Evolutionary conservation across 345 rosid species (phyloP).

Genomic region (Citrus cavaleriei): DNA sequence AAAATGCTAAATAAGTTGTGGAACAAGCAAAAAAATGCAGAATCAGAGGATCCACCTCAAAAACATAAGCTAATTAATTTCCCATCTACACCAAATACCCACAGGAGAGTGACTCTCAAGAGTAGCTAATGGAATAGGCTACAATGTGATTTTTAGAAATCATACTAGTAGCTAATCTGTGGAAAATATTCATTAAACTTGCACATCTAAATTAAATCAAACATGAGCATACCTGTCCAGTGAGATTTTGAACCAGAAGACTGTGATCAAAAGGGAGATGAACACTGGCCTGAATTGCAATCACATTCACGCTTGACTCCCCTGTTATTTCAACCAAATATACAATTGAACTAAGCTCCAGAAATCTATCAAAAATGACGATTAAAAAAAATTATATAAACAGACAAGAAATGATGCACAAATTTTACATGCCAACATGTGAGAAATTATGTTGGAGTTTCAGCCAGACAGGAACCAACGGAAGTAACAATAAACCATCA

Average conservation of each 20-base stretch:
- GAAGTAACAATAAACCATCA: not conserved
- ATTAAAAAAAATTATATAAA: too few relatives aligned
- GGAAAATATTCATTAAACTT: not conserved
- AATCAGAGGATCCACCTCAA: not conserved
- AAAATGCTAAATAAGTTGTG: not conserved
- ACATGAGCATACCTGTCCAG: slow-evolving; percentile 56
- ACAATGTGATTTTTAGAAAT: not conserved
- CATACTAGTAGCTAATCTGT: not conserved
- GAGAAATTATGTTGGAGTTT: not conserved
- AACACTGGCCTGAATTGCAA: slow-evolving; percentile 74
- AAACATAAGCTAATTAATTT: not conserved
- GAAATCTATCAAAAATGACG: not conserved
- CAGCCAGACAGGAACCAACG: not conserved
- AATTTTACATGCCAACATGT: not conserved
- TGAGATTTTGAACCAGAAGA: slow-evolving; percentile 77
- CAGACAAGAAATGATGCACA: not conserved
- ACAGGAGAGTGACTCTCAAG: not conserved
- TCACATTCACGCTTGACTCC: slow-evolving; percentile 49
- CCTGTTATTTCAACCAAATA: slow-evolving; percentile 40
- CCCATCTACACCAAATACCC: not conserved
- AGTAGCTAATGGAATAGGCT: not conserved
- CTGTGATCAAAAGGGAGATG: slow-evolving; percentile 78
- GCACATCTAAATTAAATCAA: slow-evolving; percentile 5
- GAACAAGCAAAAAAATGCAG: not conserved
- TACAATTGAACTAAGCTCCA: slow-evolving; percentile 12